Evolutionary conservation across 2,329 filamentous ascomycete genomes (phyloP).

Genomic region (Pseudonectria foliicola): DNA sequence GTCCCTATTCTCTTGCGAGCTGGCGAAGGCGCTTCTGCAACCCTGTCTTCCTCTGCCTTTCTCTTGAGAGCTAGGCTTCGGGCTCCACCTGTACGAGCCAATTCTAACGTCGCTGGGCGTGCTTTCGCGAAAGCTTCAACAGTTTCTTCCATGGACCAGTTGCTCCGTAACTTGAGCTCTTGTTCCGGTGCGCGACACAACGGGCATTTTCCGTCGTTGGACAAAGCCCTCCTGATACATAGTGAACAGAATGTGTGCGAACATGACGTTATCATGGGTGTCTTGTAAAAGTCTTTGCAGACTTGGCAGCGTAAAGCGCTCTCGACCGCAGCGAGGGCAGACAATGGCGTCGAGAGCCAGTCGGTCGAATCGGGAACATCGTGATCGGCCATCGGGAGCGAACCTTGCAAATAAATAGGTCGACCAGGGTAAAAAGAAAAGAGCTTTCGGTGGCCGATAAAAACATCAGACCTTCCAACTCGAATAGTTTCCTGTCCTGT

Average conservation of each 20-base stretch:
- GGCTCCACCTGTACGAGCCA: conserved; percentile 43
- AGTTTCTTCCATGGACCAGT: conserved; percentile 78
- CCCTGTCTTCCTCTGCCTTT: conserved; percentile 33
- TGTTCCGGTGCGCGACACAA: conserved; percentile 74
- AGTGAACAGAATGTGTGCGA: conserved; percentile 94
- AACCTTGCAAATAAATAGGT: too few species aligned
- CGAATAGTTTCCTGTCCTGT: too few species aligned
- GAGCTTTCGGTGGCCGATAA: too few species aligned
- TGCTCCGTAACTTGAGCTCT: conserved; percentile 75
- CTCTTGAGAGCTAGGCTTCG: conserved; percentile 40
- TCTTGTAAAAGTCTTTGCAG: conserved; percentile 95
- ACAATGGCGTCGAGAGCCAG: conserved; percentile 67
- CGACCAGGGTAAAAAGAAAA: too few species aligned
- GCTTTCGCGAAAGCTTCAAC: conserved; percentile 69
- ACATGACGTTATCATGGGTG: conserved; percentile 91
- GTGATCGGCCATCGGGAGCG: conserved; percentile 24
- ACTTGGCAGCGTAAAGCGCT: conserved; percentile 87
- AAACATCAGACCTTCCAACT: too few species aligned
- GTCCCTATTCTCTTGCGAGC: conserved; percentile 40
- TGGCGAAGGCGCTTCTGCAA: conserved; percentile 19
- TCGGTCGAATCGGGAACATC: conserved; percentile 72
- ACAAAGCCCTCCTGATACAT: conserved; percentile 83
- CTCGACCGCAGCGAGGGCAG: conserved; percentile 64
- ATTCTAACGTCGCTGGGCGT: conserved; percentile 53
- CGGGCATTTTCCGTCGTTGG: conserved; percentile 79